A percentile compares a stretch with the other conserved stretches of the same genome.
phyloP scores from a whole-genome alignment of 371 early-diverging fungal genomes.

The Mortierella sp. region DNA sequence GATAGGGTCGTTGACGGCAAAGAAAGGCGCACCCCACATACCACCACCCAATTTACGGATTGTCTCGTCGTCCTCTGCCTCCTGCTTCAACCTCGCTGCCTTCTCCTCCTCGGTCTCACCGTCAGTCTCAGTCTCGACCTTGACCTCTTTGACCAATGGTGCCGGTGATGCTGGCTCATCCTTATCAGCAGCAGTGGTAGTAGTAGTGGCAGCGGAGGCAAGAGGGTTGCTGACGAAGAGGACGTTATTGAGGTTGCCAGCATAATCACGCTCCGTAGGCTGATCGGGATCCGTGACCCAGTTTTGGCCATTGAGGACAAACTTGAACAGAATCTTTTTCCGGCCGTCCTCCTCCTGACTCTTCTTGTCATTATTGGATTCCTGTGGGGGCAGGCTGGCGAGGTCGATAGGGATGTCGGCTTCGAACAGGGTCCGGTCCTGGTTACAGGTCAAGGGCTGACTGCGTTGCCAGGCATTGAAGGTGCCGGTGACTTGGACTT shows the following conservation, averaged over 20 bases:
- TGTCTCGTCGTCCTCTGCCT: conserved; percentile 40
- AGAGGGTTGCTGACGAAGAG: conserved; percentile 11
- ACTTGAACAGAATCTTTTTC: conserved; percentile 47
- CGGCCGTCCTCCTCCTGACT: not conserved
- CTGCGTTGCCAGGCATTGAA: conserved; percentile 49
- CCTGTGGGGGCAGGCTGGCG: not conserved
- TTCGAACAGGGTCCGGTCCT: conserved; percentile 26
- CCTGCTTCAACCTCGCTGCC: conserved; percentile 27
- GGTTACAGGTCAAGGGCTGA: conserved; percentile 23
- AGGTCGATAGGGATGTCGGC: conserved; percentile 19
- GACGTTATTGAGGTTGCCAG: conserved; percentile 50
- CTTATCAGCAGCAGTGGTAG: not conserved
- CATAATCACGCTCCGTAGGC: conserved; percentile 32
- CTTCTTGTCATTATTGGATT: conserved; percentile 7
- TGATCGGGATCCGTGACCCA: conserved; percentile 54
- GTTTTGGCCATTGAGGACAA: conserved; percentile 38
- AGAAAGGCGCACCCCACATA: conserved; percentile 43
- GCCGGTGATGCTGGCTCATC: not conserved
- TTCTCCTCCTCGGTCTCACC: conserved; percentile 29
- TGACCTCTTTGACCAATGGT: not conserved
- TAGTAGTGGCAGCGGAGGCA: not conserved
- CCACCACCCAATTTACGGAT: conserved; percentile 38
- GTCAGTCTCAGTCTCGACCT: not conserved
- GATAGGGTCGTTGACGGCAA: conserved; percentile 37
- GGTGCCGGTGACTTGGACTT: conserved; percentile 42